Percentiles rank a stretch among this genome's conserved stretches.
phyloP scores from a whole-genome alignment of 2,329 filamentous ascomycete species.

The Alternaria triticimaculans region DNA sequence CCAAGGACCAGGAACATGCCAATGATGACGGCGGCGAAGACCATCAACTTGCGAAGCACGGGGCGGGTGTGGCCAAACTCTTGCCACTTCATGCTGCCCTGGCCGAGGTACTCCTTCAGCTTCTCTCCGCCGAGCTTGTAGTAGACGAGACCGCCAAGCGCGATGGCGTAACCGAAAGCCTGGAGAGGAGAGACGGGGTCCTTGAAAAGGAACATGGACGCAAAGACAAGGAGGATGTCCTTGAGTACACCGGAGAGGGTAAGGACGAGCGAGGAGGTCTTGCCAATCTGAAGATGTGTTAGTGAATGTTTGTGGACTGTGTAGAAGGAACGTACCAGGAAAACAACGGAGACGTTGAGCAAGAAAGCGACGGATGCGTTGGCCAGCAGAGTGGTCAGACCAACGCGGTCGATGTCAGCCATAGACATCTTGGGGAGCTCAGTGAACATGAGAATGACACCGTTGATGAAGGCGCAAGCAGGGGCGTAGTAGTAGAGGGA shows the following conservation, averaged over 20 bases:
- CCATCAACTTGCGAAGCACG: conserved; percentile 75
- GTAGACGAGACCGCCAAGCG: conserved; percentile 79
- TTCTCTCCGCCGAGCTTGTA: conserved; percentile 87
- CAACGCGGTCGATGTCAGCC: conserved; percentile 75
- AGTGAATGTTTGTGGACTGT: conserved; percentile 13
- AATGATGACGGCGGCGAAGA: conserved; percentile 69
- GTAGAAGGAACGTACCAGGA: conserved; percentile 68
- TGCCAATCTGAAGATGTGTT: conserved; percentile 70
- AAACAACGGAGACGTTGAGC: conserved; percentile 84
- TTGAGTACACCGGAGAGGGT: conserved; percentile 88
- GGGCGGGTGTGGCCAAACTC: conserved; percentile 83
- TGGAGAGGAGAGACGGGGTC: conserved; percentile 77
- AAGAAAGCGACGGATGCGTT: conserved; percentile 82
- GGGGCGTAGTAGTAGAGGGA: conserved; percentile 91
- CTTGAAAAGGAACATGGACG: conserved; percentile 82
- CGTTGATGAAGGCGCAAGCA: conserved; percentile 83
- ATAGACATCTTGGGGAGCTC: conserved; percentile 74
- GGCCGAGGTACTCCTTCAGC: conserved; percentile 77
- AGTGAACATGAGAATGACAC: conserved; percentile 73
- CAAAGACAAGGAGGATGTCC: conserved; percentile 81
- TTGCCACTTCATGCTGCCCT: conserved; percentile 79
- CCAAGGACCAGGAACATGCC: conserved; percentile 73
- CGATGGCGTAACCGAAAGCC: conserved; percentile 84
- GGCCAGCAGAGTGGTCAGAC: conserved; percentile 72
- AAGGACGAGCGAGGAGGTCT: conserved; percentile 83